These are phyloP conservation scores for Amoebophrya sp. DNA, from an alignment of 169 alveolate genomes.

Conservation along the genomic window DNA sequence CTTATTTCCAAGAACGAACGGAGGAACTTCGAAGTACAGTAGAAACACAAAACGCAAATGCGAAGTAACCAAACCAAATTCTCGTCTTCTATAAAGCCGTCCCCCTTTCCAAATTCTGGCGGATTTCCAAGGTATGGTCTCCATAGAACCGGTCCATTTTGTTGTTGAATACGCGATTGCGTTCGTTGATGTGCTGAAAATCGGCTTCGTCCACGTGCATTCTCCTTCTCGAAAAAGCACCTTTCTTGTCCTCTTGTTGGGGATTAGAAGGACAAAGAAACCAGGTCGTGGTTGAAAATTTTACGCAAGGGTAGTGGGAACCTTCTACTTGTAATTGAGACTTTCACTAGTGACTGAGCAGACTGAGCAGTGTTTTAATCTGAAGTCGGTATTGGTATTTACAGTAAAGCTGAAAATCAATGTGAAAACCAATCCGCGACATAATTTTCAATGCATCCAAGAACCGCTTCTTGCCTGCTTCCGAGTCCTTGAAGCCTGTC, in stretches of 20 bases:
- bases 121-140: constrained; percentile 66
- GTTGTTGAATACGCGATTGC: constrained; percentile 73
- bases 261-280: too few relatives aligned
- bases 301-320: too few relatives aligned
- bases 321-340: too few relatives aligned
- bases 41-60: too few relatives aligned
- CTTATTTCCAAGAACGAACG: too few relatives aligned
- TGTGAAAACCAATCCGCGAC: background rate
- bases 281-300: too few relatives aligned
- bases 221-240: constrained; percentile 66
- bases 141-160: constrained; percentile 73
- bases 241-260: constrained; percentile 40
- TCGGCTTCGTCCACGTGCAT: constrained; percentile 71
- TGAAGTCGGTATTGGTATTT: constrained; percentile 44
- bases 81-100: constrained; percentile 72
- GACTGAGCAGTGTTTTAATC: constrained; percentile 57
- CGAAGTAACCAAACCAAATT: too few relatives aligned
- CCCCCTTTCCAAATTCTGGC: constrained; percentile 78
- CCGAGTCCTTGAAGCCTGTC: background rate
- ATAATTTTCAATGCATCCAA: constrained; percentile 24
- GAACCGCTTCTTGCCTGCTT: background rate
- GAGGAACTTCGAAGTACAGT: too few relatives aligned
- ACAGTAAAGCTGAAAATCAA: background rate
- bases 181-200: constrained; percentile 75
- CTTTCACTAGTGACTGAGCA: constrained; percentile 55